phyloP scores from a whole-genome alignment of 2,329 filamentous ascomycete genomes.

The Emergomyces orientalis region DNA sequence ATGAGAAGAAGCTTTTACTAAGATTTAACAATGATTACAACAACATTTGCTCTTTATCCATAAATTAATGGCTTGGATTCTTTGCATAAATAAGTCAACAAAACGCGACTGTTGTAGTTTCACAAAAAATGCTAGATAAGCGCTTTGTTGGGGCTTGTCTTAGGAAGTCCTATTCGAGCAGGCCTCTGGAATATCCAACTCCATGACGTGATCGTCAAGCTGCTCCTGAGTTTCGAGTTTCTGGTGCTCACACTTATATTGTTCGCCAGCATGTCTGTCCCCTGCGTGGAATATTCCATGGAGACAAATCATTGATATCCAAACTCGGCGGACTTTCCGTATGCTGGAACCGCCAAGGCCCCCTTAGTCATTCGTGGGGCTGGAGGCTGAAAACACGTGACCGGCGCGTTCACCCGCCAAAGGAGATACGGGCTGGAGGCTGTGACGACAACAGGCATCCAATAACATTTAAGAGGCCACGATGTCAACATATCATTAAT shows the following conservation, averaged over 20 bases:
- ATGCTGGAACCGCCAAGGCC: not conserved
- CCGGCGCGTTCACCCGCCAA: not conserved
- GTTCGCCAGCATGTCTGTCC: not conserved
- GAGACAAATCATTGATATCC: not conserved
- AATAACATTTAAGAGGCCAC: not conserved
- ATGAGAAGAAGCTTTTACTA: too few relatives aligned
- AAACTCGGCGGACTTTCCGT: not conserved
- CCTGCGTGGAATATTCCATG: not conserved
- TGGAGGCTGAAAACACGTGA: not conserved
- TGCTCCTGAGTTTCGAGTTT: not conserved
- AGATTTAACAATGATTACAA: too few relatives aligned
- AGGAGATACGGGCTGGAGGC: not conserved
- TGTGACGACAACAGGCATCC: not conserved
- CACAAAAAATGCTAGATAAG: too few relatives aligned
- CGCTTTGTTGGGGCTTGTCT: too few relatives aligned
- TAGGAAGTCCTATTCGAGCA: not conserved
- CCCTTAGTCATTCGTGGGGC: not conserved
- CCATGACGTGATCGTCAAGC: not conserved
- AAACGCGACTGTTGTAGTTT: too few relatives aligned
- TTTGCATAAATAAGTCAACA: too few relatives aligned
- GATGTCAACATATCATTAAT: not conserved
- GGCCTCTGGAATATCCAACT: not conserved
- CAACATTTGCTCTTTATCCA: too few relatives aligned
- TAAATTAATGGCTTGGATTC: too few relatives aligned
- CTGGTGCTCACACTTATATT: not conserved